These are phyloP conservation scores for Xylariaceae sp. DNA, from an alignment of 2,329 filamentous ascomycete genomes.

Conservation along the genomic window DNA sequence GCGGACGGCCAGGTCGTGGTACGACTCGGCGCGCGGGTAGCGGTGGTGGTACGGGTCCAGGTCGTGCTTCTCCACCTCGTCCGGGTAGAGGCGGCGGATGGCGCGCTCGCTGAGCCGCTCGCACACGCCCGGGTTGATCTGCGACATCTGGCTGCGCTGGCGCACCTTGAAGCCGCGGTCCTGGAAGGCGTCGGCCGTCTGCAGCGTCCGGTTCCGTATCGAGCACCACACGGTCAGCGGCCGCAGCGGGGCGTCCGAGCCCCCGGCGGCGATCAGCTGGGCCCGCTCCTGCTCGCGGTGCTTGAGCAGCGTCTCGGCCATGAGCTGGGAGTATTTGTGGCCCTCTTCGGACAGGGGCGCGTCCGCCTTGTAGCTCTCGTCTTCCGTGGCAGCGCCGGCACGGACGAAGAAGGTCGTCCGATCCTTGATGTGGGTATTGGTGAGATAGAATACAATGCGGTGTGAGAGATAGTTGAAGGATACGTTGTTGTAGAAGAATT, in stretches of 20 bases:
- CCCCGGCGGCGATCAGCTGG: conserved; percentile 60
- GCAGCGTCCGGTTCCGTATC: conserved; percentile 79
- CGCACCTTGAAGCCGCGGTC: conserved; percentile 76
- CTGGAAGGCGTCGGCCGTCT: conserved; percentile 79
- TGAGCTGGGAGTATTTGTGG: conserved; percentile 70
- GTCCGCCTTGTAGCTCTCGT: conserved; percentile 88
- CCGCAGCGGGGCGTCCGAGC: conserved; percentile 60
- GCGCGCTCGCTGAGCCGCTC: conserved; percentile 83
- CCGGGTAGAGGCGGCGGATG: conserved; percentile 75
- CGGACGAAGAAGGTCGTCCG: conserved; percentile 89
- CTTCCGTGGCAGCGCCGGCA: conserved; percentile 76
- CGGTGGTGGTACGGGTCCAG: conserved; percentile 94
- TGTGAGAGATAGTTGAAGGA: conserved; percentile 95
- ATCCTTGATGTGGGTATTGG: conserved; percentile 95
- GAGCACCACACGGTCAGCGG: conserved; percentile 92
- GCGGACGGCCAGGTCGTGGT: conserved; percentile 95
- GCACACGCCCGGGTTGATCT: conserved; percentile 92
- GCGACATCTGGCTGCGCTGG: conserved; percentile 92
- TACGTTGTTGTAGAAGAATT: conserved; percentile 93
- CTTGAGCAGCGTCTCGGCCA: conserved; percentile 74
- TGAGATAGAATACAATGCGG: conserved; percentile 95
- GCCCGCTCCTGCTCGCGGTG: conserved; percentile 78
- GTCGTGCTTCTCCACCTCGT: conserved; percentile 89
- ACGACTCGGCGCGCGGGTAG: conserved; percentile 94
- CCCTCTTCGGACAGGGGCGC: conserved; percentile 76